Conservation (phyloP, 352 stramenopile genomes). For the Globisporangium camurandrum region DNA sequence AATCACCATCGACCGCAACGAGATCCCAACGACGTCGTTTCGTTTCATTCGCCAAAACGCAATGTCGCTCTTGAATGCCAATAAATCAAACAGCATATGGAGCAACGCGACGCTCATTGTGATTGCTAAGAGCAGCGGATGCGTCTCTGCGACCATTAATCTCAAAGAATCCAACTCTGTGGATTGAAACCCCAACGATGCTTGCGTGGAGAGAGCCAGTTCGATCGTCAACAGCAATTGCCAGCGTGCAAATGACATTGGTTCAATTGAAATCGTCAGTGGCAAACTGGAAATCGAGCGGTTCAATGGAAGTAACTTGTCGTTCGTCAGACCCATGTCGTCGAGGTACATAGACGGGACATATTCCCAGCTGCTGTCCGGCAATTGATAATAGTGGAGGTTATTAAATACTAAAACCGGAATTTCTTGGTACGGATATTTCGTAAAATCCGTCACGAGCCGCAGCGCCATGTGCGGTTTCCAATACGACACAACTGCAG, state of each 20-base stretch:
- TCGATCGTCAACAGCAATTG: too few species aligned
- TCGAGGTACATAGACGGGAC: slow-evolving; percentile 88
- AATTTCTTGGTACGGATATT: slow-evolving; percentile 61
- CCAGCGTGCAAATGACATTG: slow-evolving; percentile 82
- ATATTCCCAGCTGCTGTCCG: slow-evolving; percentile 59
- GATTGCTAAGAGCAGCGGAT: slow-evolving; percentile 94
- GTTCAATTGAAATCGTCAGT: slow-evolving; percentile 85
- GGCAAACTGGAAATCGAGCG: slow-evolving; percentile 66
- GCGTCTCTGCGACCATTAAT: slow-evolving; percentile 96
- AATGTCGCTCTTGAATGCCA: slow-evolving; percentile 99
- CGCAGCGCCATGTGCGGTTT: slow-evolving; percentile 67
- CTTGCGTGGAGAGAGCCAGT: slow-evolving; percentile 90
- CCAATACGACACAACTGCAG: slow-evolving; percentile 74
- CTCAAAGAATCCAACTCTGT: slow-evolving; percentile 93
- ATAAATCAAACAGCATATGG: slow-evolving; percentile 98
- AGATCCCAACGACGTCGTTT: slow-evolving; percentile 94
- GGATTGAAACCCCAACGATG: slow-evolving; percentile 88
- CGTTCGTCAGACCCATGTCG: slow-evolving; percentile 92
- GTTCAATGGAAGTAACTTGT: slow-evolving; percentile 88
- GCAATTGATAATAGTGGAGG: slow-evolving; percentile 52
- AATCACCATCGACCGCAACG: slow-evolving; percentile 90
- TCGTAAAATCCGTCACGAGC: slow-evolving; percentile 57
- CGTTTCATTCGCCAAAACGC: slow-evolving; percentile 98
- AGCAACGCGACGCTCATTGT: slow-evolving; percentile 95
- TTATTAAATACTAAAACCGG: slow-evolving; percentile 66